A percentile compares a stretch with the other conserved stretches of the same genome.
Conservation (phyloP, 139 green algal species). For the Nannochloris sp. region DNA sequence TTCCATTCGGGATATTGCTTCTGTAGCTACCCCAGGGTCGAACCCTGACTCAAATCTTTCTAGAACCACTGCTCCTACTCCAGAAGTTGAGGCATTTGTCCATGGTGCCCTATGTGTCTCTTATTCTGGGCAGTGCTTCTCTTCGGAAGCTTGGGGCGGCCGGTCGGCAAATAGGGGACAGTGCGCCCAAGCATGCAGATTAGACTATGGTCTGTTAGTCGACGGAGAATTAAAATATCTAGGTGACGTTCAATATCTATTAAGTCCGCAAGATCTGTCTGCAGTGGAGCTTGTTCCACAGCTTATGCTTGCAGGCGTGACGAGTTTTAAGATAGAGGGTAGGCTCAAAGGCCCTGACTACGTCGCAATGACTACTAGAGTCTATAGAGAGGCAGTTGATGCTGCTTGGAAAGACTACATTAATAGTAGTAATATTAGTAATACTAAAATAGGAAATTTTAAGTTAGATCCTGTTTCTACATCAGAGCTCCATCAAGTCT, state of each 20-base stretch:
- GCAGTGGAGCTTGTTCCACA: constrained; percentile 42
- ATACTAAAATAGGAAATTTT: not conserved
- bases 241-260: constrained; percentile 64
- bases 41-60: not conserved
- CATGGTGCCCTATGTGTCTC: constrained; percentile 81
- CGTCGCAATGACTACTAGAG: constrained; percentile 59
- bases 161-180: constrained; percentile 78
- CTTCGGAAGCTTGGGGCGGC: constrained; percentile 71
- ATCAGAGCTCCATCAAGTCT: constrained; percentile 56
- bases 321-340: constrained; percentile 64
- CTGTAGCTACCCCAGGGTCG: too few species aligned
- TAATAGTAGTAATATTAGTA: not conserved
- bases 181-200: constrained; percentile 69
- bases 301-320: constrained; percentile 66
- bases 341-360: constrained; percentile 84
- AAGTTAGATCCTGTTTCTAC: constrained; percentile 24
- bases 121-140: constrained; percentile 71
- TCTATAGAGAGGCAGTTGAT: constrained; percentile 61
- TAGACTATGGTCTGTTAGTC: constrained; percentile 66
- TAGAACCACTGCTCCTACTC: not conserved
- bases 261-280: constrained; percentile 68
- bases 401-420: constrained; percentile 46
- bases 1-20: constrained; percentile 53
- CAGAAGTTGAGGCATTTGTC: constrained; percentile 79
- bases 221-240: constrained; percentile 57